phyloP scores from a whole-genome alignment of 768 basidiomycete species.

The Melanogaster broomeanus region DNA sequence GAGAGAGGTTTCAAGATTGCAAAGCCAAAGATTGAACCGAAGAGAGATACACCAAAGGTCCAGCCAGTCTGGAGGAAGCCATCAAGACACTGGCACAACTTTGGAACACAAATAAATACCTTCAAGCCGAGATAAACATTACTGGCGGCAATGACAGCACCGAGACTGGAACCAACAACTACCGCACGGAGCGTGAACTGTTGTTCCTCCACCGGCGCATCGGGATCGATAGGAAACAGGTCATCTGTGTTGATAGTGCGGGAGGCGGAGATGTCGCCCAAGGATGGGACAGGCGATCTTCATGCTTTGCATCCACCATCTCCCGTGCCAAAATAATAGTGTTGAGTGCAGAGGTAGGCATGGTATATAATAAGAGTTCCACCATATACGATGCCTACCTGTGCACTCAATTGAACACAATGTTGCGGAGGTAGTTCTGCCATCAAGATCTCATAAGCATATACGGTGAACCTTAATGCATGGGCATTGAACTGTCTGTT shows the following conservation, averaged over 20 bases:
- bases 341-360: too few relatives aligned
- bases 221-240: conserved; percentile 57
- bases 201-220: conserved; percentile 41
- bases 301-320: conserved; percentile 56
- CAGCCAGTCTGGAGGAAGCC: conserved; percentile 48
- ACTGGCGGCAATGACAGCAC: conserved; percentile 58
- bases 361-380: too few relatives aligned
- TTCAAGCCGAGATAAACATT: conserved; percentile 71
- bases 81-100: not conserved
- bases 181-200: conserved; percentile 56
- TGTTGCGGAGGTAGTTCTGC: too few relatives aligned
- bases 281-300: conserved; percentile 42
- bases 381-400: too few relatives aligned
- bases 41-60: conserved; percentile 63
- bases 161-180: conserved; percentile 50
- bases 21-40: conserved; percentile 43
- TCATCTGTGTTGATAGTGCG: conserved; percentile 25
- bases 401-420: too few relatives aligned
- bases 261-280: conserved; percentile 23
- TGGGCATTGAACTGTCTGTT: too few relatives aligned
- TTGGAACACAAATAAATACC: conserved; percentile 12
- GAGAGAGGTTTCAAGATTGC: conserved; percentile 61
- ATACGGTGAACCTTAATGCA: too few relatives aligned
- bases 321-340: too few relatives aligned
- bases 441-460: too few relatives aligned